Evolutionary conservation across 2,329 filamentous ascomycete species (phyloP).

Genomic region (Aureobasidium sp.): DNA sequence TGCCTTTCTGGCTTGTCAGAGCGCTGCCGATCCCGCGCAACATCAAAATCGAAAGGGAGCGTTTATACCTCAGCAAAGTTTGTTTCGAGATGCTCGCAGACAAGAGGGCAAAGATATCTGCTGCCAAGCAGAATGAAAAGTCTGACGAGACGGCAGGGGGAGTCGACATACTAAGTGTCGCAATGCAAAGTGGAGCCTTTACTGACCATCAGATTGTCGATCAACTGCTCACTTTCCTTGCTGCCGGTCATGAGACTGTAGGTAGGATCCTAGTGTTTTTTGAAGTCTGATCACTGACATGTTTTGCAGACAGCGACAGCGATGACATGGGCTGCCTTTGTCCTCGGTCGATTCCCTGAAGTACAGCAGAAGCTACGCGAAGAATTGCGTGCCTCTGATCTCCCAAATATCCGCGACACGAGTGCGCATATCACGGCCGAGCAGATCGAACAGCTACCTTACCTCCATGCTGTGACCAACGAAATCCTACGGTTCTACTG

Average conservation of each 20-base stretch:
- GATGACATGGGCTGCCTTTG: slow-evolving; percentile 67
- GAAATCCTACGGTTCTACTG: slow-evolving; percentile 23
- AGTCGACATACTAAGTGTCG: slow-evolving; percentile 40
- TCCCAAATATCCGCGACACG: slow-evolving; percentile 28
- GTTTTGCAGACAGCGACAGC: slow-evolving; percentile 52
- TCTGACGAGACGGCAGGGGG: slow-evolving; percentile 20
- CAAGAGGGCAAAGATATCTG: slow-evolving; percentile 31
- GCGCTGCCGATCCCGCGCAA: slow-evolving; percentile 1
- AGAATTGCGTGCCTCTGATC: slow-evolving; percentile 53
- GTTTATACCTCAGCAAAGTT: slow-evolving; percentile 31
- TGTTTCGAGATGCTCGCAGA: slow-evolving; percentile 43
- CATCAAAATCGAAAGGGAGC: slow-evolving; percentile 7
- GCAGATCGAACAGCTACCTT: slow-evolving; percentile 38
- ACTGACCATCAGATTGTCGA: slow-evolving; percentile 47
- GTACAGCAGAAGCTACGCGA: slow-evolving; percentile 60
- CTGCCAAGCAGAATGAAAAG: slow-evolving; percentile 30
- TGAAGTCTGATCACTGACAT: not conserved
- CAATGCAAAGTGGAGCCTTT: slow-evolving; percentile 48
- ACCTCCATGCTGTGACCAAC: slow-evolving; percentile 41
- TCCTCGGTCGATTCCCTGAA: slow-evolving; percentile 58
- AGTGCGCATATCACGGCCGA: slow-evolving; percentile 36
- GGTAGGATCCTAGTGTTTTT: accelerated
- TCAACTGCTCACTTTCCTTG: slow-evolving; percentile 50
- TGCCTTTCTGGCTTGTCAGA: not conserved
- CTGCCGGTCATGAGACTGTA: slow-evolving; percentile 60